Percentiles rank a stretch among this genome's conserved stretches.
These are phyloP conservation scores for Mercurialis annua DNA, from an alignment of 345 rosid genomes.

Conservation along the genomic window DNA sequence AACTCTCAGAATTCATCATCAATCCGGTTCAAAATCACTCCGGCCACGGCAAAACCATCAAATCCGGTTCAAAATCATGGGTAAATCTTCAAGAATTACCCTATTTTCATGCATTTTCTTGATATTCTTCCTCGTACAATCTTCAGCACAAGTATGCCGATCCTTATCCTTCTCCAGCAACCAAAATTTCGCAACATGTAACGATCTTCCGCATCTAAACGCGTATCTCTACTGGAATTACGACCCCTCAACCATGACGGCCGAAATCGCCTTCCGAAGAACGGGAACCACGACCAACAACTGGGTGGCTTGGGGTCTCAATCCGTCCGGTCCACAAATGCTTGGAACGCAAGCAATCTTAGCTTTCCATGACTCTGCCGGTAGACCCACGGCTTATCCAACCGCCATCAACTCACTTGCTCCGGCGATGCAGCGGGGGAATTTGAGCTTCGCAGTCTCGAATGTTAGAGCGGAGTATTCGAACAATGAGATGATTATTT, in stretches of 20 bases:
- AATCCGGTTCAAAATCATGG: no score
- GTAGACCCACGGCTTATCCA: not conserved
- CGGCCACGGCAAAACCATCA: no score
- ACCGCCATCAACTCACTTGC: not conserved
- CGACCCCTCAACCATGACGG: not conserved
- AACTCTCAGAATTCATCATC: no score
- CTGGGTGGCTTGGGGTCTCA: conserved; percentile 1
- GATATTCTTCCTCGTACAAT: no score
- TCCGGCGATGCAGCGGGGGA: not conserved
- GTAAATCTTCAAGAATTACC: no score
- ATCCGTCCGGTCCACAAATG: not conserved
- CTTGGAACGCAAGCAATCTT: not conserved
- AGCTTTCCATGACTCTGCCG: not conserved
- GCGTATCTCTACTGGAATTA: not conserved
- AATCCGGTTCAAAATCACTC: no score
- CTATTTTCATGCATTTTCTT: no score
- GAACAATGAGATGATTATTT: not conserved
- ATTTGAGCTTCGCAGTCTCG: not conserved
- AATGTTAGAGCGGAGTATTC: conserved; percentile 1
- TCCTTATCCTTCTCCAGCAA: not conserved
- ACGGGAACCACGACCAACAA: not conserved
- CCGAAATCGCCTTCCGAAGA: conserved; percentile 5
- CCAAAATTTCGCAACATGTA: not conserved
- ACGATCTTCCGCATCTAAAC: not conserved
- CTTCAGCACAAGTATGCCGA: not conserved